These are phyloP conservation scores for Coemansia sp. DNA, from an alignment of 192 early-diverging fungal genomes.

Conservation along the genomic window DNA sequence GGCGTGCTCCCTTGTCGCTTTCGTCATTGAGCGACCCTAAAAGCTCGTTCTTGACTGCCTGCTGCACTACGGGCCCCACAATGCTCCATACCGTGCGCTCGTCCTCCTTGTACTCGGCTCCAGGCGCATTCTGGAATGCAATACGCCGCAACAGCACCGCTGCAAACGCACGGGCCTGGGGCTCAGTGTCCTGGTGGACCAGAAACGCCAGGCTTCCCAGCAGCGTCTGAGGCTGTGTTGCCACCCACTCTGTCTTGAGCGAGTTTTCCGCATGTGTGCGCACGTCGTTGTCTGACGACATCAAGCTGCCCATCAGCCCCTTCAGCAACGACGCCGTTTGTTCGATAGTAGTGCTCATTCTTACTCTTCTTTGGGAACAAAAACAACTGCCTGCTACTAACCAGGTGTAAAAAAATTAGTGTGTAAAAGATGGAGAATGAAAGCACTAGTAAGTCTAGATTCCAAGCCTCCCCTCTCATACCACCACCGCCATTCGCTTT, in stretches of 20 bases:
- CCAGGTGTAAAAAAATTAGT: not conserved
- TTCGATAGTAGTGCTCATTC: conserved; percentile 28
- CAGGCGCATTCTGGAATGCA: conserved; percentile 50
- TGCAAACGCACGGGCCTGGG: conserved; percentile 62
- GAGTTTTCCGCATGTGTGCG: conserved; percentile 63
- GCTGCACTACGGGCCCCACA: conserved; percentile 62
- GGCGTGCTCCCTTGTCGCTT: conserved; percentile 66
- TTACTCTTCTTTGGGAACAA: not conserved
- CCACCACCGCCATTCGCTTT: no score
- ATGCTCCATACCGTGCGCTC: conserved; percentile 70
- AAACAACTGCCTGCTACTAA: not conserved
- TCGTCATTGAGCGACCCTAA: conserved; percentile 78
- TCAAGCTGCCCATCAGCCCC: conserved; percentile 47
- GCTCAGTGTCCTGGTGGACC: conserved; percentile 52
- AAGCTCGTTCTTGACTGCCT: conserved; percentile 72
- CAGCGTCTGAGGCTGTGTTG: conserved; percentile 59
- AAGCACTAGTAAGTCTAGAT: no score
- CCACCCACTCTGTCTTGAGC: conserved; percentile 62
- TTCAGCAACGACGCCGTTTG: conserved; percentile 47
- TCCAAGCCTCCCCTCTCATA: no score
- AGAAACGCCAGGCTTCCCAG: conserved; percentile 61
- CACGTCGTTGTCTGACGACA: conserved; percentile 60
- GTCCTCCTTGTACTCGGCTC: conserved; percentile 50
- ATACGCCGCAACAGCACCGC: conserved; percentile 69
- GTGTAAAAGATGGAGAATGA: not conserved